Evolutionary conservation across 2,329 filamentous ascomycete species (phyloP), one percentile per base, ranked within the genome.

Genomic region (Colletotrichum tabaci): DNA sequence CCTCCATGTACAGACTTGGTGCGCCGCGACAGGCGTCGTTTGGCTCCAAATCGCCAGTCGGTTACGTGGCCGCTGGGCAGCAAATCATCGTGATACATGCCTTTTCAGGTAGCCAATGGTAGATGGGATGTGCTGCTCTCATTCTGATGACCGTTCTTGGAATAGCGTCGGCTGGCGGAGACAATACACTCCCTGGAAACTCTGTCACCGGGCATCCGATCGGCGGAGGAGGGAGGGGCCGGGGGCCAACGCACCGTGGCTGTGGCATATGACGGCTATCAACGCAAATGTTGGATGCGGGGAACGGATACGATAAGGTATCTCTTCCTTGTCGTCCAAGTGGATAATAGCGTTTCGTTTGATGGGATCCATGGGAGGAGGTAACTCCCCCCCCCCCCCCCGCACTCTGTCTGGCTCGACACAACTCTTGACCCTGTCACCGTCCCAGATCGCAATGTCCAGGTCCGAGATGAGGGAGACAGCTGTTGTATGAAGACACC

Each of bases 91-190:
- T 44, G 42, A 13, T 44, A 44, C 5, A 44, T 44, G 18, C 42
- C 12, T 13, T 16, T 44, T 44, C 42, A 44, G 42, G 42, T 44
- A 7, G 15, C 15, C 5, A 44, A 7, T 44, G 42, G 18, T 13
- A 44, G 42, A 44, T 44, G 9, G 12, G 42, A 16, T 44, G 42
- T 18, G 42, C 18, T 55, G 52, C 40, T 64, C 61, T 64, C 61
- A 64, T 56, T 56, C 15, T 10, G 50, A 46, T 56, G 56, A 30
- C 61, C 61, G 26, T 64, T 64, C n/a, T 35, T 8, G 50, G 50
- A 55, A 64, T 64, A 64, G 61, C 18, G 1, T 13, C 4, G 21
- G 61, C 40, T 52, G 30, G 38, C 30, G 6, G n/a, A 30, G n/a
- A 44, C 18, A 26, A 50, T 2, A 18, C 8, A 26, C 23, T 26